Percentiles rank a stretch among this genome's conserved stretches.
Evolutionary conservation across 768 basidiomycete species (phyloP).

Genomic region (Albatrellus ellisii): DNA sequence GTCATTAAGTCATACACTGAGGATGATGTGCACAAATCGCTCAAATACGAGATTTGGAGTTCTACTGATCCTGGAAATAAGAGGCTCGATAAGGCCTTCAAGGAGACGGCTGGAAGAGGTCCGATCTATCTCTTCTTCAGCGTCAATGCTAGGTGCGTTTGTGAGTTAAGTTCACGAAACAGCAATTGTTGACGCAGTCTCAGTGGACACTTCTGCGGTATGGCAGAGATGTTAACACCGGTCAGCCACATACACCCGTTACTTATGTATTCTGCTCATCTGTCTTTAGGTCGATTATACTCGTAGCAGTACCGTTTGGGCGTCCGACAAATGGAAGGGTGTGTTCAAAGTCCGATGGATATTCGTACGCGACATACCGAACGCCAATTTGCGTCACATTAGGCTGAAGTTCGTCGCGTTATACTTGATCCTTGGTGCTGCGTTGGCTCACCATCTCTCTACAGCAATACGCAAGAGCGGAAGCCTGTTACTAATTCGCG

Average conservation of each 20-base stretch:
- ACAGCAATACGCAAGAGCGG: constrained; percentile 93
- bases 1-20: constrained; percentile 99
- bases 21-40: constrained; percentile 96
- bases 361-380: constrained; percentile 92
- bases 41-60: constrained; percentile 97
- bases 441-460: constrained; percentile 8
- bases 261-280: not conserved
- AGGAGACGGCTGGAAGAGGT: constrained; percentile 81
- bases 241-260: constrained; percentile 30
- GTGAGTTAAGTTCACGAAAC: not conserved
- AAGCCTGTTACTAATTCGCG: constrained; percentile 98
- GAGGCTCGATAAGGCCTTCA: constrained; percentile 93
- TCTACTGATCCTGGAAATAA: constrained; percentile 97
- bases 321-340: constrained; percentile 99
- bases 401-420: constrained; percentile 41
- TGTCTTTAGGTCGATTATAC: constrained; percentile 71
- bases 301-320: constrained; percentile 94
- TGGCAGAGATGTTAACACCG: constrained; percentile 96
- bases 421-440: not conserved
- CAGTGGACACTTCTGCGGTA: constrained; percentile 95
- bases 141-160: constrained; percentile 70
- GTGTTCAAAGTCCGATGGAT: constrained; percentile 98
- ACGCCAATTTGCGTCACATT: constrained; percentile 80
- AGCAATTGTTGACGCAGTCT: not conserved
- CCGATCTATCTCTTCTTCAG: constrained; percentile 98